phyloP scores from a whole-genome alignment of 345 rosid species.

The Salix exigua region DNA sequence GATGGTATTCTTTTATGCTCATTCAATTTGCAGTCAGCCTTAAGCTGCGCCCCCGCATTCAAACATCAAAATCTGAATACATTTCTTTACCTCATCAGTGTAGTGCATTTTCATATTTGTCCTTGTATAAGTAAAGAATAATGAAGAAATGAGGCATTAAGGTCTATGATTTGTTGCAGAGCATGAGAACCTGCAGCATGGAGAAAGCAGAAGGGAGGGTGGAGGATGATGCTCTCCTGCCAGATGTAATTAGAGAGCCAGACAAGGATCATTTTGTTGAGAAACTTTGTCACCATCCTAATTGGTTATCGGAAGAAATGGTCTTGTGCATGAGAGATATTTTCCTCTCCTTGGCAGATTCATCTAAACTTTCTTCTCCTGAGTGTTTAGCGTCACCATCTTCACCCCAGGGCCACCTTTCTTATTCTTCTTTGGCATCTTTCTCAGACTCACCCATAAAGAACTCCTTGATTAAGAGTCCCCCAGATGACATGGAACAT shows the following conservation, averaged over 20 bases:
- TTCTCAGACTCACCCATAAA: constrained; percentile 58
- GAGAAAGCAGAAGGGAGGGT: constrained; percentile 24
- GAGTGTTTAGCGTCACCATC: constrained; percentile 46
- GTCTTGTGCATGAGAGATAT: constrained; percentile 88
- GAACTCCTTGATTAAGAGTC: constrained; percentile 52
- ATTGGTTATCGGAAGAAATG: constrained; percentile 80
- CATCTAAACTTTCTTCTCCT: constrained; percentile 53
- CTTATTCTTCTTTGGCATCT: constrained; percentile 73
- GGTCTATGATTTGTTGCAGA: constrained; percentile 17
- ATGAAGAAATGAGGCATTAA: background rate
- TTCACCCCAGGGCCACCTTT: constrained; percentile 82
- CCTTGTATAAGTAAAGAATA: background rate
- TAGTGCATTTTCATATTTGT: background rate
- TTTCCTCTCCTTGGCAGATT: constrained; percentile 75
- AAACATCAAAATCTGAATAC: background rate
- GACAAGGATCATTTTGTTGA: constrained; percentile 27
- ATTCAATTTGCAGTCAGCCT: background rate
- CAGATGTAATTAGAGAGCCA: constrained; percentile 17
- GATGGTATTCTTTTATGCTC: constrained; percentile 12
- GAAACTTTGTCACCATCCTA: constrained; percentile 78
- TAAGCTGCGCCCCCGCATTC: background rate
- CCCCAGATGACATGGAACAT: constrained; percentile 55
- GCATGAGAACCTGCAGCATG: constrained; percentile 10
- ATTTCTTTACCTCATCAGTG: background rate
- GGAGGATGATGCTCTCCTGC: constrained; percentile 14